phyloP scores from a whole-genome alignment of 2,329 filamentous ascomycete genomes.

The Thielaviopsis musarum region DNA sequence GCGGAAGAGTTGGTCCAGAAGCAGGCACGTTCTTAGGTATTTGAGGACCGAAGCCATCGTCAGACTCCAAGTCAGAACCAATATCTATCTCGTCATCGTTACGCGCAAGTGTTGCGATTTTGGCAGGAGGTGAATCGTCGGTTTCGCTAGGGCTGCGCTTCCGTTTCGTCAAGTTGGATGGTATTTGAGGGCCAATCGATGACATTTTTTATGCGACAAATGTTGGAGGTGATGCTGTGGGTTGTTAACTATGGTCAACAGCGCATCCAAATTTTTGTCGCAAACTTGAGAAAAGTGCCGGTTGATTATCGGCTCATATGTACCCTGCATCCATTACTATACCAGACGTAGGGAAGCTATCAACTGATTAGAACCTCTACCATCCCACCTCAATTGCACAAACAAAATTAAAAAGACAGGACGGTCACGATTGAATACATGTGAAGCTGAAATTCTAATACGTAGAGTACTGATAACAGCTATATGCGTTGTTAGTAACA shows the following conservation, averaged over 20 bases:
- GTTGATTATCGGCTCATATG: neutral
- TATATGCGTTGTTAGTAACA: no score
- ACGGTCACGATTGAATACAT: no score
- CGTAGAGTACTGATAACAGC: no score
- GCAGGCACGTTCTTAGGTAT: constrained; percentile 16
- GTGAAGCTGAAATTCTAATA: no score
- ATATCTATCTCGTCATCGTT: constrained; percentile 28
- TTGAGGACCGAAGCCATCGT: constrained; percentile 27
- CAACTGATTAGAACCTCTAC: no score
- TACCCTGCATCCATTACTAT: no score
- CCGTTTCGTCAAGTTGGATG: constrained; percentile 48
- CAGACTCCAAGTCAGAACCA: constrained; percentile 22
- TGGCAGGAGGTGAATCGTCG: constrained; percentile 25
- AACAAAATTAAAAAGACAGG: no score
- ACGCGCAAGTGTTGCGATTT: constrained; percentile 20
- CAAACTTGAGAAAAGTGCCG: neutral
- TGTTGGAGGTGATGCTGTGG: neutral
- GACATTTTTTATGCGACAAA: constrained; percentile 30
- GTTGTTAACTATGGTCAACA: neutral
- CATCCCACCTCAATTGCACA: no score
- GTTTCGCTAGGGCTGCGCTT: constrained; percentile 35
- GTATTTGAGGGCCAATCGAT: constrained; percentile 53
- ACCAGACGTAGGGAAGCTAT: no score
- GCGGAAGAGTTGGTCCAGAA: constrained; percentile 16
- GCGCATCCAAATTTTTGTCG: neutral